phyloP scores from a whole-genome alignment of 1,284 basidiomycete species.

The Ustilago curta region DNA sequence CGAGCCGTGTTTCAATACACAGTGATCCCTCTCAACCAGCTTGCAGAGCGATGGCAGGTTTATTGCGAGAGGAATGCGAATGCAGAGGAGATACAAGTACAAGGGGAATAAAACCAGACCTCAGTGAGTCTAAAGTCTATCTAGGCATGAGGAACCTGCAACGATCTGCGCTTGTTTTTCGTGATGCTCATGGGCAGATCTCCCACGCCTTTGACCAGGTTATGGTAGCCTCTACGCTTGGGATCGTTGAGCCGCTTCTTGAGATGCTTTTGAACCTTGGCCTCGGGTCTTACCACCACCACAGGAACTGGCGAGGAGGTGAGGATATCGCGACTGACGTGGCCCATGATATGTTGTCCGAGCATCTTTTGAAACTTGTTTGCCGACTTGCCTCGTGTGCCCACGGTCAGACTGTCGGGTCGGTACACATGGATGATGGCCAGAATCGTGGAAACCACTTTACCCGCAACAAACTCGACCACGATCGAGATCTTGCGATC shows the following conservation, averaged over 20 bases:
- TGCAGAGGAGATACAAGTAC: slow-evolving; percentile 10
- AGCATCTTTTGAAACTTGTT: slow-evolving; percentile 67
- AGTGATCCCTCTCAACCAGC: background rate
- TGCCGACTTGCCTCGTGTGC: slow-evolving; percentile 78
- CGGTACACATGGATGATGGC: slow-evolving; percentile 89
- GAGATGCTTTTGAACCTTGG: slow-evolving; percentile 67
- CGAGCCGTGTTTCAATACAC: background rate
- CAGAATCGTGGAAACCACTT: slow-evolving; percentile 82
- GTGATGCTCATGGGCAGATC: slow-evolving; percentile 59
- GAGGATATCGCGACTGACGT: slow-evolving; percentile 62
- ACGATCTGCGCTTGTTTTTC: slow-evolving; percentile 46
- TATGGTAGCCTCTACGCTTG: slow-evolving; percentile 64
- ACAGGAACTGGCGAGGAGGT: slow-evolving; percentile 67
- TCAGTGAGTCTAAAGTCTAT: background rate
- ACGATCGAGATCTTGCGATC: slow-evolving; percentile 89
- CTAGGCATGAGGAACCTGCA: slow-evolving; percentile 28
- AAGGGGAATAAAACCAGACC: background rate
- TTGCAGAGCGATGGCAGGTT: background rate
- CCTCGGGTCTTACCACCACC: slow-evolving; percentile 67
- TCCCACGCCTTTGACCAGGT: slow-evolving; percentile 55
- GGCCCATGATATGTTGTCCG: slow-evolving; percentile 63
- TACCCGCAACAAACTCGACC: slow-evolving; percentile 92
- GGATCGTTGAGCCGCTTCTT: slow-evolving; percentile 66
- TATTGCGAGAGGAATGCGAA: background rate
- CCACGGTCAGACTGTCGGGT: slow-evolving; percentile 93